Base-by-base conservation (phyloP, 2,329 filamentous ascomycete genomes). In the Sporothrix mexicana region DNA sequence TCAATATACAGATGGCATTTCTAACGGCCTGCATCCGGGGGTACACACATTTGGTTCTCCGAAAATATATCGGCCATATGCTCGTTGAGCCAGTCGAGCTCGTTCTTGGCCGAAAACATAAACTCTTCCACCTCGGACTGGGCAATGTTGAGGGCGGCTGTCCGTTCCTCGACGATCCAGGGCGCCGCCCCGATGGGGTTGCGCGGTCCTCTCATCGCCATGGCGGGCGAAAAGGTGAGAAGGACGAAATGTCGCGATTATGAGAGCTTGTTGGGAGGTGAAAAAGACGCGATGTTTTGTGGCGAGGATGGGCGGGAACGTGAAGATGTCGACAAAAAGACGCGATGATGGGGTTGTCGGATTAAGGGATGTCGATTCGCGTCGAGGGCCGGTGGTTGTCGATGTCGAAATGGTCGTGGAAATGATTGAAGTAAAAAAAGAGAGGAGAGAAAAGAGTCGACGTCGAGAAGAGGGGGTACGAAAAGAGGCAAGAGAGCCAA, bases 51-150 rank as follows among this genome's bases (percentile, higher is more conserved):
- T 82, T 95, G 90, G 79, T 94, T 92, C 77, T 92, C 90, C 78
- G 91, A 92, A 80, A 98, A 97, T 79, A 99, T 93, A 75, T 97
- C 94, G 68, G 90, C 90, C 95, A 99, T 98, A 81, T 99, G 96
- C 83, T 98, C 96, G 79, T 99, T 98, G 78, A 99, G 86, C 96
- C 96, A 99, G 80, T 98, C 95, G 79, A 98, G 85, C 81, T 99
- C 96, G 82, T 98, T 97, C 73, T 93, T 90, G 75, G 93, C 95
- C 43, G 94, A 94, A 83, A 93, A 98, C 59, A 93, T 90, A 79
- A 98, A 97, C 83, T 99, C 97, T 77, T 98, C 95, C 71, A 93
- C 88, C 81, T 98, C 96, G 72, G 94, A 88, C 64, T 92, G 87
- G 17, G 92, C 88, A 75, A 98, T 90, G 76, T 93, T 88, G 71